Base-by-base conservation (phyloP, 2,329 filamentous ascomycete genomes). In the Neonectria sp. region DNA sequence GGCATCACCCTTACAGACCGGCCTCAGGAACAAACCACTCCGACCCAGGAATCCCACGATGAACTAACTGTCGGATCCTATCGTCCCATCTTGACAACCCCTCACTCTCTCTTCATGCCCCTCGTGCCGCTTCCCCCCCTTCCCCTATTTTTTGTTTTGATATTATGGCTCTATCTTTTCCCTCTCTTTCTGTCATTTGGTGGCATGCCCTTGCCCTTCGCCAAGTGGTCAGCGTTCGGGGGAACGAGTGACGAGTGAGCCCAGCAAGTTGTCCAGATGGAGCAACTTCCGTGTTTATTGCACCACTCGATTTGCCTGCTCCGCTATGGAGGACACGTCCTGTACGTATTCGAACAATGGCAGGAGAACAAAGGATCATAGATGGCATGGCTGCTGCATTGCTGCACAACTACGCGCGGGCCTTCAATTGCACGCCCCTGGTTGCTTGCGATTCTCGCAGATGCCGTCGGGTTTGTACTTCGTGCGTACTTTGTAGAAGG, bases 31-130 rank as follows among this genome's bases (percentile, higher is more conserved):
- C 43, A 56, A 59, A 55, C 45, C 43, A 46, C 52, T 29, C 40
- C 33, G 51, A 45, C 31, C 56, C 40, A 24, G 25, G 40, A 51
- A 55, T 51, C 56, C n/a, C 29, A 43, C 40, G 35, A 60, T 33
- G 52, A 57, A 60, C 35, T 61, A 45, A 45, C 40, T 53, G 63
- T 29, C n/a, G 31, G 49, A 57, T 60, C 57, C 43, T 57, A 56
- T 65, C 63, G 63, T 65, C 63, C 63, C 57, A 65, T 65, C 33
- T 57, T 61, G 52, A 65, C 52, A 60, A 60, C 35, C 51, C 48
- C 27, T 51, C 40, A 12, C 33, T 3, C 17, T n/a, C 29, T 46
- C n/a, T 51, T 53, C 9, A 17, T 63, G 33, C 24, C 61, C 55
- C 63, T 65, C 37, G 37, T n/a, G 15, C 57, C 27, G 35, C 31